Percentiles rank a stretch among this genome's conserved stretches.
Evolutionary conservation across 2,329 filamentous ascomycete genomes (phyloP).

Genomic region (Colletotrichum endophyticum): DNA sequence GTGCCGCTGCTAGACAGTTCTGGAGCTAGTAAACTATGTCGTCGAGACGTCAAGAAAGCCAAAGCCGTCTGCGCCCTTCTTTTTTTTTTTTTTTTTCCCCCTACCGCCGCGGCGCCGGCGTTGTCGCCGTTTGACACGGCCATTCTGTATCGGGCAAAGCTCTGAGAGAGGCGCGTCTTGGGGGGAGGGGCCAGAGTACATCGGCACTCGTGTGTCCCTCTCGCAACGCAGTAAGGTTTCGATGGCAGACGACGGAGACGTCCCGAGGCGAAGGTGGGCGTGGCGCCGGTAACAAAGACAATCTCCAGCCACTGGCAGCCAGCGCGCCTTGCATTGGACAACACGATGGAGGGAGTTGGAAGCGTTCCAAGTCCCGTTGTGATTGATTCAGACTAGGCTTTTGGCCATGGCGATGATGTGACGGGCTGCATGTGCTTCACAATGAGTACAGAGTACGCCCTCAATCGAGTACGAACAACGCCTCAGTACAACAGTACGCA

Average conservation of each 20-base stretch:
- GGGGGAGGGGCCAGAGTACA: background rate
- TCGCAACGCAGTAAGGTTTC: background rate
- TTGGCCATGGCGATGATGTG: background rate
- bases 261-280: background rate
- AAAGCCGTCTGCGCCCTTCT: background rate
- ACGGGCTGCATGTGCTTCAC: background rate
- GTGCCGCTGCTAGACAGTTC: background rate
- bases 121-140: background rate
- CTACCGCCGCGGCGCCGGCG: background rate
- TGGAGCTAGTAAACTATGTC: background rate
- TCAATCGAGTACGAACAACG: background rate
- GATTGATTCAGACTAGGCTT: background rate
- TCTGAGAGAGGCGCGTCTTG: background rate
- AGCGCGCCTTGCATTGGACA: background rate
- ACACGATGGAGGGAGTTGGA: background rate
- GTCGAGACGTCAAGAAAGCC: background rate
- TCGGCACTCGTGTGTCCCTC: background rate
- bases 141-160: background rate
- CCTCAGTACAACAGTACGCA: background rate
- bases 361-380: background rate
- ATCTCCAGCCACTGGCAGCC: background rate
- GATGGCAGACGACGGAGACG: background rate
- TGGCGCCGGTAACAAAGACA: constrained; percentile 1
- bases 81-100: background rate
- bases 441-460: background rate